These are phyloP conservation scores for Cyclostephanos invisitatus DNA, from an alignment of 108 stramenopile genomes.

Conservation along the genomic window DNA sequence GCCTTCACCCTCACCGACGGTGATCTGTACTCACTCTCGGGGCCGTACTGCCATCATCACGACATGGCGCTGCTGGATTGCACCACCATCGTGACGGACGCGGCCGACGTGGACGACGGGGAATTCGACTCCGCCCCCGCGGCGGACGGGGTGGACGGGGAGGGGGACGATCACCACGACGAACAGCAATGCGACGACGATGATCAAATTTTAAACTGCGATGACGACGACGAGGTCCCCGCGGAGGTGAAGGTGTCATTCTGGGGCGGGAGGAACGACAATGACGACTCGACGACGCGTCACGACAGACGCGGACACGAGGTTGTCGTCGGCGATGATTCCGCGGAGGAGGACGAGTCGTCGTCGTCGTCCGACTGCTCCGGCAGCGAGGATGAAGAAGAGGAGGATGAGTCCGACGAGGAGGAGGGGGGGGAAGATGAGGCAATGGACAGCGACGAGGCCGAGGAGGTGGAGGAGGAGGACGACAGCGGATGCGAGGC, in stretches of 20 bases:
- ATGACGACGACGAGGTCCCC: slow-evolving; percentile 14
- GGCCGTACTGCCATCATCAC: background rate
- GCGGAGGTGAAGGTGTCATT: slow-evolving; percentile 10
- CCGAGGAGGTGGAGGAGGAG: slow-evolving; percentile 1
- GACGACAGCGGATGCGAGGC: background rate
- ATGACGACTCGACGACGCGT: slow-evolving; percentile 5
- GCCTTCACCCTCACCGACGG: background rate
- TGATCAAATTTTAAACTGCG: background rate
- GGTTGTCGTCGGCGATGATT: background rate
- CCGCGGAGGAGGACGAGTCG: slow-evolving; percentile 2
- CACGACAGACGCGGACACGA: background rate
- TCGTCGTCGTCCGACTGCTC: slow-evolving; percentile 11
- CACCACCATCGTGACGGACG: slow-evolving; percentile 2
- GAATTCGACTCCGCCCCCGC: slow-evolving; percentile 17
- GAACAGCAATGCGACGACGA: background rate
- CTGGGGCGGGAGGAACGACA: background rate
- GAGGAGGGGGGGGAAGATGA: slow-evolving; percentile 8
- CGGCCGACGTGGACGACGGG: slow-evolving; percentile 19
- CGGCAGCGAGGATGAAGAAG: no score
- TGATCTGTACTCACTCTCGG: background rate
- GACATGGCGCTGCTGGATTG: background rate
- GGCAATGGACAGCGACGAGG: background rate
- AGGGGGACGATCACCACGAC: slow-evolving; percentile 7
- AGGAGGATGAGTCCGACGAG: background rate
- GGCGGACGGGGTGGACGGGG: slow-evolving; percentile 16